These are phyloP conservation scores for Simmondsia chinensis DNA, from an alignment of 148 eudicot genomes.

Conservation along the genomic window DNA sequence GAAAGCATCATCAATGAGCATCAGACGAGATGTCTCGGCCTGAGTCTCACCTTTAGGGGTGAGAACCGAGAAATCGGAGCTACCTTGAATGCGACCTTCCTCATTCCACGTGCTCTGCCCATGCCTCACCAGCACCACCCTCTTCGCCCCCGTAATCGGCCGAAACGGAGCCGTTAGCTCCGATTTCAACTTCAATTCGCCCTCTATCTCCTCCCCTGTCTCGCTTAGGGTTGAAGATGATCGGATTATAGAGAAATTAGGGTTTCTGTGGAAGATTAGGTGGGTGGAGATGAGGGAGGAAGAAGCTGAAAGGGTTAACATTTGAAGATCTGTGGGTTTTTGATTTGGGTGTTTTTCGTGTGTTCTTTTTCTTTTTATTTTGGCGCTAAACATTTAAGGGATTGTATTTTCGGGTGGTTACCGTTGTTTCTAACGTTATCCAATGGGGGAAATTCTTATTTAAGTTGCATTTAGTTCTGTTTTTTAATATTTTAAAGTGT, in stretches of 20 bases:
- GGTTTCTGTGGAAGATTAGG: slow-evolving; percentile 7
- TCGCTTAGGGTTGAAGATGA: slow-evolving; percentile 14
- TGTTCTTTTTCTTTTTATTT: neutral
- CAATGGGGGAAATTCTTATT: too few species aligned
- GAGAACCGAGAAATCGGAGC: slow-evolving; percentile 77
- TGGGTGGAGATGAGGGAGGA: neutral
- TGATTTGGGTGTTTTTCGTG: neutral
- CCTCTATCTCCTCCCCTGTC: slow-evolving; percentile 4
- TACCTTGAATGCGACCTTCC: slow-evolving; percentile 92
- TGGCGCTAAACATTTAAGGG: too few species aligned
- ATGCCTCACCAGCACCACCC: slow-evolving; percentile 88
- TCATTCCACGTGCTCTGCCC: slow-evolving; percentile 99
- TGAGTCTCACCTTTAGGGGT: slow-evolving; percentile 80
- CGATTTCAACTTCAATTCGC: neutral
- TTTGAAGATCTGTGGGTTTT: neutral
- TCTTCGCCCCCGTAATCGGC: slow-evolving; percentile 53
- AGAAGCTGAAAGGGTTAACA: slow-evolving; percentile 19
- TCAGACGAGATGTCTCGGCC: slow-evolving; percentile 76
- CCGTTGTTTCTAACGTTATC: too few species aligned
- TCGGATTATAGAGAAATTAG: slow-evolving; percentile 20
- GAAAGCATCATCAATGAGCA: slow-evolving; percentile 75
- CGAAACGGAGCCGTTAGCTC: slow-evolving; percentile 21
- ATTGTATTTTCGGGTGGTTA: too few species aligned
- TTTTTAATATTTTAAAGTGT: too few species aligned
- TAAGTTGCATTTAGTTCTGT: too few species aligned